Conservation (phyloP, 2,329 filamentous ascomycete genomes). For the Botrytis pseudocinerea region DNA sequence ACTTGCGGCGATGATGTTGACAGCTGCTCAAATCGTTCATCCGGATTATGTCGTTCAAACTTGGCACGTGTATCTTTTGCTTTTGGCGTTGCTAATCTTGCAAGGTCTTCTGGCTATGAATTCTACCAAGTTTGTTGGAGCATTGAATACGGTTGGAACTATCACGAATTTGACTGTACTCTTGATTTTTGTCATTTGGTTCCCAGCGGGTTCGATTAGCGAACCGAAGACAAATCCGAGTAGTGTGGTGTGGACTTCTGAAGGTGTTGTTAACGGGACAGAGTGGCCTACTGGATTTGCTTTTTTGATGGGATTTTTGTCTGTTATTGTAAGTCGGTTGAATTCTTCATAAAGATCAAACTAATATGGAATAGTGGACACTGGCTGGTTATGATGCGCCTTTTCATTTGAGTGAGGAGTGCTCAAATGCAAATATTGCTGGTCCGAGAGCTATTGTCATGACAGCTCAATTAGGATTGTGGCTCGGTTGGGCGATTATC, state of each 20-base stretch:
- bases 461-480: conserved; percentile 58
- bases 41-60: conserved; percentile 40
- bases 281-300: conserved; percentile 59
- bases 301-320: conserved; percentile 64
- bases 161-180: conserved; percentile 40
- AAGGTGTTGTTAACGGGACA: conserved; percentile 55
- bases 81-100: conserved; percentile 39
- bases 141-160: conserved; percentile 25
- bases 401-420: conserved; percentile 66
- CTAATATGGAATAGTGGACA: conserved; percentile 12
- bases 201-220: conserved; percentile 27
- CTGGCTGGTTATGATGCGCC: conserved; percentile 63
- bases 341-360: neutral
- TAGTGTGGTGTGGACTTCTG: conserved; percentile 23
- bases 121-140: conserved; percentile 38
- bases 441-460: conserved; percentile 65
- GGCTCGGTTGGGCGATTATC: conserved; percentile 64
- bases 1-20: conserved; percentile 42
- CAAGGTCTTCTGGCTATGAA: conserved; percentile 42
- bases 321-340: conserved; percentile 48
- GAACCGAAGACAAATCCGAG: conserved; percentile 22
- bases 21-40: conserved; percentile 41
- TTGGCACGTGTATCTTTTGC: conserved; percentile 42
- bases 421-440: conserved; percentile 65
- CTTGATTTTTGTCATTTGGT: conserved; percentile 41